A percentile compares a stretch with the other conserved stretches of the same genome.
These are phyloP conservation scores for Fomitopsis schrenkii DNA, from an alignment of 1,284 basidiomycete genomes.

Conservation along the genomic window DNA sequence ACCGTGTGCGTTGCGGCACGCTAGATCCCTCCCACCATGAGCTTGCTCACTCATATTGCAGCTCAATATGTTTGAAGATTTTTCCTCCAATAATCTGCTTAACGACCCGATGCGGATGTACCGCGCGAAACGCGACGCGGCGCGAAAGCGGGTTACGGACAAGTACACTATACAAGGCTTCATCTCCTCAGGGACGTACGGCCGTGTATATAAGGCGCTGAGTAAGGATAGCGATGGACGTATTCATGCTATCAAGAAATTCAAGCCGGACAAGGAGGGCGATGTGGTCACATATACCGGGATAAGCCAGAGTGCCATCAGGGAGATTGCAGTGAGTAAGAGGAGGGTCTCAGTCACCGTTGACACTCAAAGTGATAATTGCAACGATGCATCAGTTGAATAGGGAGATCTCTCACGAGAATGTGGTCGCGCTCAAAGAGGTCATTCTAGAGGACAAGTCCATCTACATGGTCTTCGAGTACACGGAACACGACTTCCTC, in stretches of 20 bases:
- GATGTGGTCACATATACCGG: slow-evolving; percentile 93
- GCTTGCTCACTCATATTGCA: too few species aligned
- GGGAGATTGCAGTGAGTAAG: slow-evolving; percentile 86
- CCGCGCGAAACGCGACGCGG: slow-evolving; percentile 70
- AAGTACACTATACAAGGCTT: slow-evolving; percentile 95
- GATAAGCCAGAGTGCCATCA: slow-evolving; percentile 94
- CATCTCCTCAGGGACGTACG: slow-evolving; percentile 97
- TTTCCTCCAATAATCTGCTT: slow-evolving; percentile 14
- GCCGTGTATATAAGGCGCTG: slow-evolving; percentile 95
- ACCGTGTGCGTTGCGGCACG: too few species aligned
- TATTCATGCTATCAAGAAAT: slow-evolving; percentile 98
- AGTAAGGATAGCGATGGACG: slow-evolving; percentile 62
- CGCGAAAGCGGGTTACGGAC: slow-evolving; percentile 63
- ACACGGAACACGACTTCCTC: slow-evolving; percentile 97
- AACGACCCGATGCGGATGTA: slow-evolving; percentile 81
- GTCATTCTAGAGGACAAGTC: slow-evolving; percentile 98
- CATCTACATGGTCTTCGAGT: slow-evolving; percentile 99
- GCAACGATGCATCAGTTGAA: slow-evolving; percentile 62
- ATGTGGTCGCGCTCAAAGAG: slow-evolving; percentile 88
- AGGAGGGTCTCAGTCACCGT: neutral
- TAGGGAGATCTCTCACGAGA: slow-evolving; percentile 90
- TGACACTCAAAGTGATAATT: neutral
- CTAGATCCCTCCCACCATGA: too few species aligned
- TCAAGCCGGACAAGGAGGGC: slow-evolving; percentile 98
- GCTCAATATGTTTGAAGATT: slow-evolving; percentile 13